Evolutionary conservation across 164 flowering plant genomes (phyloP), one percentile per base, ranked within the genome.

Genomic region (Dillenia suffruticosa): DNA sequence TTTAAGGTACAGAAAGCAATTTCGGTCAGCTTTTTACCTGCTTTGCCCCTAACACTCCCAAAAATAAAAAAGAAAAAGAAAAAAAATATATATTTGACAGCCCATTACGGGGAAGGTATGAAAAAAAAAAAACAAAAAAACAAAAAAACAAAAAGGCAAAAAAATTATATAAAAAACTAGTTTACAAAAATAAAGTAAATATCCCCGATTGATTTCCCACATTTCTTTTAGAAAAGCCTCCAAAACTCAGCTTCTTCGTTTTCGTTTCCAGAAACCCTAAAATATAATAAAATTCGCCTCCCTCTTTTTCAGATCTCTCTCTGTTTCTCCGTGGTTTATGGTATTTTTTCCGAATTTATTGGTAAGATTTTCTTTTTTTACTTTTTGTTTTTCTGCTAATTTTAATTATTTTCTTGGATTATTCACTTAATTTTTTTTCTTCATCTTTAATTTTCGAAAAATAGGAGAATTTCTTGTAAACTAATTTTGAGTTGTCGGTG

Each of bases 21-120:
- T 70, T 70, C 69, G 66, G 67, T 72, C 72, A 63, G 67, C 72
- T 70, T 67, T 32, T 32, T 74, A 70, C 74, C 66, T 74, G 58
- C 78, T 58, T 70, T 71, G 51, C 58, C 58, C 49, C 57, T 5
- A 32, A 5, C 40, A 5, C 5, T 32, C 6, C 40, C 40, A 32
- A 32, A 32, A 32, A 32, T 6, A 32, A 32, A 32, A 32, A 32
- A 32, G 40, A 32, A 32, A 32, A 32, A 4, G 6, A 4, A 32
- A 4, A 32, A 32, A 4, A 32, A 26, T 26, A 26, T 1, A 26
- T 26, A 26, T 26, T 26, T 26, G 32, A 26, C 32, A 26, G 32
- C 32, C 32, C 32, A 26, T 26, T 2, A 0, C 32, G 51, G 63
- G 58, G 46, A 70, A 60, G 43, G 60, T 45, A 66, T 50, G 54